Evolutionary conservation across 2,329 filamentous ascomycete species (phyloP), one percentile per base, ranked within the genome.

Genomic region (Aspergillus uvarum): DNA sequence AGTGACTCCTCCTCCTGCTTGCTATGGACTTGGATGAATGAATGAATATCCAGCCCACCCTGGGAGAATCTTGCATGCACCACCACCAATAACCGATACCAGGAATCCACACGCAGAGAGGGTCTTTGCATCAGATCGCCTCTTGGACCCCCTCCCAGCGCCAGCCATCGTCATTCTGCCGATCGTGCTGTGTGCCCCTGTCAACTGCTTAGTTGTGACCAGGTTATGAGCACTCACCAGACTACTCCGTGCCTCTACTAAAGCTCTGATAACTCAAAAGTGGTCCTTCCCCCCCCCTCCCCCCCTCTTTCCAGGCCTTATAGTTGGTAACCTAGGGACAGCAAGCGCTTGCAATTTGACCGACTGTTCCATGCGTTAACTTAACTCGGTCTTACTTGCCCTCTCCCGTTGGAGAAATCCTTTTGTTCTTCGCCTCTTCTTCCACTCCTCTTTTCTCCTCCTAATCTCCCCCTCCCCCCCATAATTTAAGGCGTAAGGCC

Each of bases 121-220:
- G 38, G 38, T 51, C 51, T 58, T 29, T 42, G 24, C 56, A 52
- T 29, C 59, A 44, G 38, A 44, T 44, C 38, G 38, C 54, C 54
- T 35, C 48, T 50, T 54, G 48, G 42, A 47, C 51, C 49, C 47
- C 51, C 53, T 22, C 42, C 58, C 52, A 32, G 47, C 48, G 42
- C 47, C 53, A 51, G 58, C 51, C 57, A 54, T 61, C 60, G 59
- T 57, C 53, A 59, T 59, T 42, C 44, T 51, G 51, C 61, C 61
- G 61, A 63, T 63, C 61, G 59, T 63, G 61, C 61, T 58, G 56
- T 50, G 59, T 50, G 59, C 61, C 61, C 61, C 61, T 63, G 59
- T 63, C 61, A 63, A 19, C 12, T 44, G 19, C 38, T 55, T 55
- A 29, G 3, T 29, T 29, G 26, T 29, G 8, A 29, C 26, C 26